These are phyloP conservation scores for Trichoderma atroviride DNA, from an alignment of 2,329 filamentous ascomycete genomes.

Conservation along the genomic window DNA sequence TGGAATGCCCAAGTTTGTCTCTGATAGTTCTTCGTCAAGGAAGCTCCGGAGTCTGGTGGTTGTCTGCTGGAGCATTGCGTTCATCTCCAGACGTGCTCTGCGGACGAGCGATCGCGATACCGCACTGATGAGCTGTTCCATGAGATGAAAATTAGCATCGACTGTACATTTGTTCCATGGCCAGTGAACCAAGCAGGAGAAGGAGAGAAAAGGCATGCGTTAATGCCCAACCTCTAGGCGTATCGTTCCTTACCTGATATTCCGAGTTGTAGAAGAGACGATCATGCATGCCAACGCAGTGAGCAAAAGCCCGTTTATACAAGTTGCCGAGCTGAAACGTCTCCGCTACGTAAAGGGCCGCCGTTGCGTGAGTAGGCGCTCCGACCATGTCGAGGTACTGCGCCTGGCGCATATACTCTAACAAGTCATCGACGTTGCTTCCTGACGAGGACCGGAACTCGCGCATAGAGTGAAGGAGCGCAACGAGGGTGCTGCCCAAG, in stretches of 20 bases:
- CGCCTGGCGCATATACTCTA: constrained; percentile 67
- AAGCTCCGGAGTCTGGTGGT: constrained; percentile 65
- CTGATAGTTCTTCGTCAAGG: constrained; percentile 70
- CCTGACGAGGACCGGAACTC: constrained; percentile 58
- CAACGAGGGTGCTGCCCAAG: constrained; percentile 65
- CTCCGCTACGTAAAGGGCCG: constrained; percentile 69
- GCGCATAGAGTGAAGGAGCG: constrained; percentile 66
- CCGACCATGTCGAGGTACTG: constrained; percentile 70
- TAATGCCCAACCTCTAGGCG: background rate
- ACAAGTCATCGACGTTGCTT: constrained; percentile 63
- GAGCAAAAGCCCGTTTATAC: constrained; percentile 73
- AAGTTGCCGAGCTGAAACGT: constrained; percentile 63
- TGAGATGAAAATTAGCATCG: background rate
- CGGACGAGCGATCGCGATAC: constrained; percentile 67
- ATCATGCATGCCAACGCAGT: constrained; percentile 78
- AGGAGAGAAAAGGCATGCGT: background rate
- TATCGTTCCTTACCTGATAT: constrained; percentile 55
- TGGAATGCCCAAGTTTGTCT: constrained; percentile 66
- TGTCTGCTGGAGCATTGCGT: constrained; percentile 61
- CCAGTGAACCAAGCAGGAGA: background rate
- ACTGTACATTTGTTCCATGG: background rate
- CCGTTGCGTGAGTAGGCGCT: constrained; percentile 69
- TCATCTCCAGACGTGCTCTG: constrained; percentile 65
- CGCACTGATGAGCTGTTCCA: constrained; percentile 49
- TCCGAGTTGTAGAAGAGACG: constrained; percentile 59